Conservation (phyloP, 306 rosid species). For the Albizia julibrissin region DNA sequence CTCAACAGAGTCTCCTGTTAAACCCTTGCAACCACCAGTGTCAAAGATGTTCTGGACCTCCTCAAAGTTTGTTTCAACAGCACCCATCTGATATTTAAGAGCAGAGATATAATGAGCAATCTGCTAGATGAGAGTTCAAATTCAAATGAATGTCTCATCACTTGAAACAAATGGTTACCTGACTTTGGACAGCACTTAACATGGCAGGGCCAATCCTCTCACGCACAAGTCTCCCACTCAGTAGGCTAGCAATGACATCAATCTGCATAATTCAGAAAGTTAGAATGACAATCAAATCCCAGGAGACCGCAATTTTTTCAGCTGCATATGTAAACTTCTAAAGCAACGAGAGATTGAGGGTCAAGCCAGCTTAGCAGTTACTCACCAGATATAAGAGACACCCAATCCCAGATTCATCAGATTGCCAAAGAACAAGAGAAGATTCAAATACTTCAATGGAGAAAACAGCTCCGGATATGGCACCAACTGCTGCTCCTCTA, state of each 20-base stretch:
- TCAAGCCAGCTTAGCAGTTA: slow-evolving; percentile 28
- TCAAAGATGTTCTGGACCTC: slow-evolving; percentile 89
- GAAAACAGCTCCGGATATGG: slow-evolving; percentile 98
- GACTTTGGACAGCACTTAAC: slow-evolving; percentile 99
- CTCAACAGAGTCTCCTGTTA: slow-evolving; percentile 83
- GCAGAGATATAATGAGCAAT: slow-evolving; percentile 36
- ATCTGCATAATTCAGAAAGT: slow-evolving; percentile 54
- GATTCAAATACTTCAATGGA: slow-evolving; percentile 98
- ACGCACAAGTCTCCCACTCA: slow-evolving; percentile 95
- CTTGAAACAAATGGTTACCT: slow-evolving; percentile 54
- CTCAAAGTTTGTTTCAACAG: slow-evolving; percentile 79
- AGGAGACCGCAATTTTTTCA: neutral
- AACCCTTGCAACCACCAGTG: slow-evolving; percentile 80
- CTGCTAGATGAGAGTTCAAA: slow-evolving; percentile 2
- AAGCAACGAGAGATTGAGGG: slow-evolving; percentile 19
- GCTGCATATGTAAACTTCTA: neutral
- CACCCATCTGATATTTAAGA: slow-evolving; percentile 76
- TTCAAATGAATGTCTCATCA: slow-evolving; percentile 15
- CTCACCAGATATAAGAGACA: slow-evolving; percentile 92
- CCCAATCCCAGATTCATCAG: slow-evolving; percentile 98
- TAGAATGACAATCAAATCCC: slow-evolving; percentile 19
- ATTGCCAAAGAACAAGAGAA: slow-evolving; percentile 95
- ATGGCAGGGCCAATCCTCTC: slow-evolving; percentile 98
- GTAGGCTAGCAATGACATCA: slow-evolving; percentile 93
- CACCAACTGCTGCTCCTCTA: slow-evolving; percentile 98